phyloP scores from a whole-genome alignment of 2,329 filamentous ascomycete species.

The Macroventuria anomochaeta region DNA sequence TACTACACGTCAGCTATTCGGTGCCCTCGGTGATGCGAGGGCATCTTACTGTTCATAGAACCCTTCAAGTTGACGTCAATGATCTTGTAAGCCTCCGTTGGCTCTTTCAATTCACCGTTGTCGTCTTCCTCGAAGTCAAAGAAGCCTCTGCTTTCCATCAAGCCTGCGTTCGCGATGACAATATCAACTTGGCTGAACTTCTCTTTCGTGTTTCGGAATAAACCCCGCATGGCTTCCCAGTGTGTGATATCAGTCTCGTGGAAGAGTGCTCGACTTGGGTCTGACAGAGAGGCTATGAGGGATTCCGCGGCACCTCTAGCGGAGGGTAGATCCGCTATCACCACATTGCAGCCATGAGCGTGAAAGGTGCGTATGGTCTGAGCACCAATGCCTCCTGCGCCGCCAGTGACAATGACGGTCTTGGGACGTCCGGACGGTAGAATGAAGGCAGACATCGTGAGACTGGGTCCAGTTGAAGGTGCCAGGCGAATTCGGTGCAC shows the following conservation, averaged over 20 bases:
- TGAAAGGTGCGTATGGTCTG: slow-evolving; percentile 50
- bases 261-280: slow-evolving; percentile 44
- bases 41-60: slow-evolving; percentile 52
- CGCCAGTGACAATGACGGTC: slow-evolving; percentile 52
- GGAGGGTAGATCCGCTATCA: slow-evolving; percentile 48
- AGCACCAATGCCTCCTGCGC: slow-evolving; percentile 52
- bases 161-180: slow-evolving; percentile 53
- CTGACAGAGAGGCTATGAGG: slow-evolving; percentile 38
- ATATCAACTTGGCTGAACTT: slow-evolving; percentile 50
- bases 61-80: slow-evolving; percentile 55
- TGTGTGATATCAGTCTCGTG: slow-evolving; percentile 46
- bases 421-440: slow-evolving; percentile 31
- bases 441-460: background rate
- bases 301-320: slow-evolving; percentile 31
- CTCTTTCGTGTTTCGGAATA: slow-evolving; percentile 43
- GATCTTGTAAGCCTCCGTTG: slow-evolving; percentile 30
- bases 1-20: slow-evolving; percentile 7
- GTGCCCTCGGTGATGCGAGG: background rate
- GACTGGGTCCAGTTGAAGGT: background rate
- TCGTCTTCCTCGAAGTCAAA: slow-evolving; percentile 44
- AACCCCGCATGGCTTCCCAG: slow-evolving; percentile 46
- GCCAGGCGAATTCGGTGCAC: background rate
- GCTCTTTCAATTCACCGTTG: slow-evolving; percentile 37
- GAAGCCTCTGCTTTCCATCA: slow-evolving; percentile 48
- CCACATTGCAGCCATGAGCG: slow-evolving; percentile 48